These are phyloP conservation scores for Neurospora sp. DNA, from an alignment of 495 filamentous ascomycete species.

Conservation along the genomic window DNA sequence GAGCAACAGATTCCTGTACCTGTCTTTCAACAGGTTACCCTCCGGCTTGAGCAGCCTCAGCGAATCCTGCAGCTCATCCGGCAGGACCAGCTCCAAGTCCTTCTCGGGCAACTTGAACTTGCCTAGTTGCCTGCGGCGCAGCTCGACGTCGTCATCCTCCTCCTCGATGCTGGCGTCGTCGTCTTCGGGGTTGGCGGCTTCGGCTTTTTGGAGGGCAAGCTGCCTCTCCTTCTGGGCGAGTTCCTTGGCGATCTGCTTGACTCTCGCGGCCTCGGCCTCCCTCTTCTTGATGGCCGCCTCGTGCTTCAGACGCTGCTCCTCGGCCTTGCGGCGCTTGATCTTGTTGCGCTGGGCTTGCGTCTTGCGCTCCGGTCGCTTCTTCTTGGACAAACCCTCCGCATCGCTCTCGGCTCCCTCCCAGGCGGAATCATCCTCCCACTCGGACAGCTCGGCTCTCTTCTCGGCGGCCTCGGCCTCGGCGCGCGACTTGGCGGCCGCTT, in stretches of 20 bases:
- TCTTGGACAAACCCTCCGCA: constrained; percentile 50
- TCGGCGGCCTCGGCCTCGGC: constrained; percentile 53
- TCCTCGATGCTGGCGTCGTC: constrained; percentile 17
- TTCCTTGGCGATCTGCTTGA: constrained; percentile 51
- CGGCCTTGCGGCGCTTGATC: constrained; percentile 75
- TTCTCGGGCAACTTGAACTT: constrained; percentile 68
- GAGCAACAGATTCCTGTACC: constrained; percentile 80
- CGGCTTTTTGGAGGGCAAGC: constrained; percentile 25
- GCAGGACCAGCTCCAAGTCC: constrained; percentile 76
- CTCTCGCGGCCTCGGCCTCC: constrained; percentile 52
- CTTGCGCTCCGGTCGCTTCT: constrained; percentile 71
- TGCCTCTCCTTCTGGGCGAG: constrained; percentile 47
- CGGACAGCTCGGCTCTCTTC: constrained; percentile 55
- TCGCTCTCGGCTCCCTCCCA: constrained; percentile 77
- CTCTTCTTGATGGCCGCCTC: constrained; percentile 61
- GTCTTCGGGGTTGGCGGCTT: constrained; percentile 25
- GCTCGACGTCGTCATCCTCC: constrained; percentile 47
- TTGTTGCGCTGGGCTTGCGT: constrained; percentile 78
- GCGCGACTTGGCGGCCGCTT: constrained; percentile 43
- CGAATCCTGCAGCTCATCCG: constrained; percentile 89
- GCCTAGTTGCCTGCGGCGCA: constrained; percentile 68
- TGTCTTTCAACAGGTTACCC: constrained; percentile 82
- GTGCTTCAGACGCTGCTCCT: constrained; percentile 59
- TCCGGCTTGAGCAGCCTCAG: constrained; percentile 83
- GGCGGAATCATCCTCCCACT: constrained; percentile 73